Evolutionary conservation across 768 basidiomycete genomes (phyloP), one percentile per base, ranked within the genome.

Genomic region (Leucogyrophana mollusca): DNA sequence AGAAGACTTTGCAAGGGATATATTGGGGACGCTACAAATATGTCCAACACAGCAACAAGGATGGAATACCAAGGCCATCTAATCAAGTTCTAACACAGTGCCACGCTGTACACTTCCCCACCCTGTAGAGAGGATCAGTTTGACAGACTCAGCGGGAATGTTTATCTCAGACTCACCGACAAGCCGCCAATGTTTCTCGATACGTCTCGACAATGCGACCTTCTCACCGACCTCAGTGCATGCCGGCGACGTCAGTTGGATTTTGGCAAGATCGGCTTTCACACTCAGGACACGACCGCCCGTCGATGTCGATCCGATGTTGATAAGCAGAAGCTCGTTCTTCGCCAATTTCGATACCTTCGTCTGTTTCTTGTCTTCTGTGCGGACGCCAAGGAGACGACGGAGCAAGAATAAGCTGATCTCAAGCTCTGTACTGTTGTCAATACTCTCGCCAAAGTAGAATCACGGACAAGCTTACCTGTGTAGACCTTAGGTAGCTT

Each of bases 301-400:
- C 2, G 94, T 95, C 3, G 94, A 96, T 2, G 94, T 97, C 17
- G 93, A 95, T 16, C 95, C 94, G 47, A 99, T 97, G 73, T 98
- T 98, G 76, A 99, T 94, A 51, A 98, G 80, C 3, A 97, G 70
- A 2, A 94, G 77, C 69, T 96, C 94, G 67, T 87, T 87, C 71
- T 95, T 95, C 48, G 82, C 78, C 36, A 96, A 79, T 67, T 96
- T 96, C 43, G 90, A 76, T 18, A 92, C 90, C 69, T 94, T 99
- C 17, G 96, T 96, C 65, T 94, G 91, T 67, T 97, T 99, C 75
- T 94, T 96, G 73, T 98, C 96, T 68, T 97, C 95, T 18, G 94
- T 93, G 68, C 94, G 94, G 52, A 99, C 96, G 64, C 96, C 95
- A n/a, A 98, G 81, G 44, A 98, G 72, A 49, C 96, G 84, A 50